A percentile compares a stretch with the other conserved stretches of the same genome.
Evolutionary conservation across 257 asterid species (phyloP).

Genomic region (Cordia subcordata): DNA sequence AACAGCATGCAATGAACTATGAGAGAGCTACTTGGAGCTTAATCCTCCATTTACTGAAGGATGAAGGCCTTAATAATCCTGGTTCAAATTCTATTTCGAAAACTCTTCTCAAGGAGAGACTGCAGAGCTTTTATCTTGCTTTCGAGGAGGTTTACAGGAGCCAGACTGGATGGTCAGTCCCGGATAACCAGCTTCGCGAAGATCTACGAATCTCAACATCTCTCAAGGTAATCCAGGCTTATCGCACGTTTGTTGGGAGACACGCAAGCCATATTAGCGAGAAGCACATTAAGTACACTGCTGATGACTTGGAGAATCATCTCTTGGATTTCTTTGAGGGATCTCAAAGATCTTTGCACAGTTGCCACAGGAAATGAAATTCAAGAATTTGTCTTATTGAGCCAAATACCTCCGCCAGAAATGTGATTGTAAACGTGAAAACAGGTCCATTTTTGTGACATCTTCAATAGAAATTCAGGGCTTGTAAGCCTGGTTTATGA

Average conservation of each 20-base stretch:
- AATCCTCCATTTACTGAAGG: conserved; percentile 53
- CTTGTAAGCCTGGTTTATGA: too few relatives aligned
- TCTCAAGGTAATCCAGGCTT: conserved; percentile 77
- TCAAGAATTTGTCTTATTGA: background rate
- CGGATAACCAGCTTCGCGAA: conserved; percentile 66
- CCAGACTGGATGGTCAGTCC: conserved; percentile 84
- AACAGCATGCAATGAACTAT: conserved; percentile 74
- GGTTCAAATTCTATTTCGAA: conserved; percentile 58
- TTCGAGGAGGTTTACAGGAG: conserved; percentile 95
- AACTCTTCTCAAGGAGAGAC: conserved; percentile 60
- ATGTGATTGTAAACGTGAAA: too few relatives aligned
- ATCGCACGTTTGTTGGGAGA: conserved; percentile 79
- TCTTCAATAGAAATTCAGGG: too few relatives aligned
- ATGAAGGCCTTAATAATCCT: conserved; percentile 64
- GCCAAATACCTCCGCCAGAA: background rate
- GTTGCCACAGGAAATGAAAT: conserved; percentile 51
- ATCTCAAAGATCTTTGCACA: conserved; percentile 70
- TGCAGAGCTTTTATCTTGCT: conserved; percentile 62
- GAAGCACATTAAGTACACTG: conserved; percentile 69
- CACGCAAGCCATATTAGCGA: conserved; percentile 55
- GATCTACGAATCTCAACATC: conserved; percentile 75
- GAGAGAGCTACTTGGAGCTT: conserved; percentile 94
- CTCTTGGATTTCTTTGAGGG: conserved; percentile 86
- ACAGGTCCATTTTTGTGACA: too few relatives aligned
- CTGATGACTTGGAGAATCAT: conserved; percentile 69